phyloP scores from a whole-genome alignment of 495 filamentous ascomycete species.

The Hypomontagnella monticulosa region DNA sequence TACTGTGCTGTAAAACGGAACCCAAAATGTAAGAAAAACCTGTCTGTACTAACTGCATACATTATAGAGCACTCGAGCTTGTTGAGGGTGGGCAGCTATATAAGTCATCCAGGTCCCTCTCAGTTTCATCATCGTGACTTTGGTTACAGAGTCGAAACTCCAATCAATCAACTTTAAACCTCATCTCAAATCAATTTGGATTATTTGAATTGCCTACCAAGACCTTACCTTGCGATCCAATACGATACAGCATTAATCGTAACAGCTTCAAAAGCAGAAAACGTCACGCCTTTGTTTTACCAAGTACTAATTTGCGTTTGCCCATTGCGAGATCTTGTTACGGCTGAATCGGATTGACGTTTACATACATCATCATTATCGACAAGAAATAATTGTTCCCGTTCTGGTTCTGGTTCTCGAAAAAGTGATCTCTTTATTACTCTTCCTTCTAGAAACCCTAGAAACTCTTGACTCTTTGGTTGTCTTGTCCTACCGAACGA shows the following conservation, averaged over 20 bases:
- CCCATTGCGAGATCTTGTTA: conserved; percentile 25
- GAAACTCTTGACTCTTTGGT: background rate
- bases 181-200: background rate
- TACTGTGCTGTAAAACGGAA: conserved; percentile 28
- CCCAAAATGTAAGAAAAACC: conserved; percentile 5
- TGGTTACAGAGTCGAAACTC: conserved; percentile 24
- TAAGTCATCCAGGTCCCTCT: conserved; percentile 35
- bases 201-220: background rate
- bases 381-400: conserved; percentile 18
- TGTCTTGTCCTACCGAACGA: background rate
- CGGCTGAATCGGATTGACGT: conserved; percentile 21
- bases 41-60: conserved; percentile 17
- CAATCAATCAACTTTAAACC: conserved; percentile 9
- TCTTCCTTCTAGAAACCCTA: conserved; percentile 1
- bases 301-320: conserved; percentile 11
- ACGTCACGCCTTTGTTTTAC: conserved; percentile 15
- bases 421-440: conserved; percentile 4
- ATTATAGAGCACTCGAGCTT: conserved; percentile 5
- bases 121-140: conserved; percentile 40
- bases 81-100: conserved; percentile 24
- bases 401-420: conserved; percentile 3
- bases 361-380: conserved; percentile 37
- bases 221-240: background rate
- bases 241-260: conserved; percentile 1
- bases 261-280: conserved; percentile 8